A percentile compares a stretch with the other conserved stretches of the same genome.
These are phyloP conservation scores for Plasmodium berghei DNA, from an alignment of 169 alveolate genomes.

Conservation along the genomic window DNA sequence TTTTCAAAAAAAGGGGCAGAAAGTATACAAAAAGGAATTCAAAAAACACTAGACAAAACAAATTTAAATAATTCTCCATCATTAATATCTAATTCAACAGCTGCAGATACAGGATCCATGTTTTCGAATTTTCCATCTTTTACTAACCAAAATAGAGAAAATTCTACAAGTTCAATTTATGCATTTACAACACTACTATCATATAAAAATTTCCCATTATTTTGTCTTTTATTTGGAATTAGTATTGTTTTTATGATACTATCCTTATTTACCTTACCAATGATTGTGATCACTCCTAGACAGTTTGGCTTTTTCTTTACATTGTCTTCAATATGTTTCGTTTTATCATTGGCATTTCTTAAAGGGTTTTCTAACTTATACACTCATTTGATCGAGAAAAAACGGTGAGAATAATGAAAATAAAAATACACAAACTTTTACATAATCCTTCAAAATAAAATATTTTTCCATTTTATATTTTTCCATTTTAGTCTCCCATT, in stretches of 20 bases:
- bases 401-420: conserved; percentile 28
- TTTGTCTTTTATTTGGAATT: conserved; percentile 64
- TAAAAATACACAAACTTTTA: neutral
- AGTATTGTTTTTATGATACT: conserved; percentile 42
- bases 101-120: conserved; percentile 61
- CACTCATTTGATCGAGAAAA: conserved; percentile 33
- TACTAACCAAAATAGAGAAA: conserved; percentile 44
- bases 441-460: neutral
- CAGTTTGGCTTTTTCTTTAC: conserved; percentile 73
- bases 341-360: conserved; percentile 41
- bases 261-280: conserved; percentile 66
- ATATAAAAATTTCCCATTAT: conserved; percentile 58
- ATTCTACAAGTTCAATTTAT: conserved; percentile 25
- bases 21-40: conserved; percentile 58
- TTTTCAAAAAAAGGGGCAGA: conserved; percentile 74
- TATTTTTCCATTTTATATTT: neutral
- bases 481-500: conserved; percentile 41
- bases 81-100: conserved; percentile 39
- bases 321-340: conserved; percentile 55
- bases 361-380: conserved; percentile 57
- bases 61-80: conserved; percentile 36
- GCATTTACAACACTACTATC: conserved; percentile 51
- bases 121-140: conserved; percentile 73
- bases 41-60: conserved; percentile 58
- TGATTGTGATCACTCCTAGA: conserved; percentile 68